Evolutionary conservation across 1,284 basidiomycete genomes (phyloP), one percentile per base, ranked within the genome.

Genomic region (Trichosporon sp.): DNA sequence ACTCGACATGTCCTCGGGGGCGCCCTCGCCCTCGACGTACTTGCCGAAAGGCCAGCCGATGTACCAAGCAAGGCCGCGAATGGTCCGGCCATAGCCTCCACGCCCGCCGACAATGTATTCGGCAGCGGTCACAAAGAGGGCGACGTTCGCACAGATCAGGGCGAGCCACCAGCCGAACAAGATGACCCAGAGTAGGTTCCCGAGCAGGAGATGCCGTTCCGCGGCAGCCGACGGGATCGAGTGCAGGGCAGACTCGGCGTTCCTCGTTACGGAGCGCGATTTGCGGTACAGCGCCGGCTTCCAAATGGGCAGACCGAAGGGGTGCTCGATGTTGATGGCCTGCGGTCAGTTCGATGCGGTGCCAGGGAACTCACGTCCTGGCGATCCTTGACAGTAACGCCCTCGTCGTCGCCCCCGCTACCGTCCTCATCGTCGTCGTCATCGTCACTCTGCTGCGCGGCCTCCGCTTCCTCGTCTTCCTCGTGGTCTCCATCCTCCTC

Each of bases 261-360:
- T 91, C 68, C 95, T 91, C 56, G 96, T 98, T 74, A 99, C 92
- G 1, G 95, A 95, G 62, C 97, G 91, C 31, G 92, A 92, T 83
- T 99, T 99, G 84, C 97, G 96, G 89, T 99, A 99, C 66, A 99
- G 84, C 0, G 97, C 97, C 13, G 97, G 97, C 83, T 99, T 99
- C 97, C 97, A 99, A 80, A 99, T 98, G 60, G 94, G 97, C 74
- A 99, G 87, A 86, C 97, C 97, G 83, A 99, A 99, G 7, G 97
- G 97, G 83, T 99, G 97, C 81, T 98, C 94, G 80, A 98, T 95
- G 84, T 99, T 99, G 83, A 99, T 97, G 75, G 87, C 87, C 85
- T 85, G 21, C 60, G 62, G 66, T 74, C 32, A 71, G 68, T 32
- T 29, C 21, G 53, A n/a, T 23, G n/a, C 4, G 9, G 31, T 15